Percentiles rank a stretch among this genome's conserved stretches.
phyloP scores from a whole-genome alignment of 1,284 basidiomycete species.

The Wallemia ichthyophaga region DNA sequence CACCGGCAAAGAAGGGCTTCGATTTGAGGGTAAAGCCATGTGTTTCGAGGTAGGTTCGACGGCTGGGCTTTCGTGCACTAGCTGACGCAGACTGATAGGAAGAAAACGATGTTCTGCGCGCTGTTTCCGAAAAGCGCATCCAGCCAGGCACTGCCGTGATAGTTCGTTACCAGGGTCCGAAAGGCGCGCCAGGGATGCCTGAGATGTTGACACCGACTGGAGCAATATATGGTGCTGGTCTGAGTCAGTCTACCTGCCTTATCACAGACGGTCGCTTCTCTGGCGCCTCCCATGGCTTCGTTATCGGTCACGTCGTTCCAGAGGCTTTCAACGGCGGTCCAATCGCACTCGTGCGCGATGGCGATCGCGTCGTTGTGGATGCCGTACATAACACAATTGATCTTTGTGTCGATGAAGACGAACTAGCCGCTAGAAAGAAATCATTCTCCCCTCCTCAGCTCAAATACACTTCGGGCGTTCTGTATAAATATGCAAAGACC shows the following conservation, averaged over 20 bases:
- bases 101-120: constrained; percentile 50
- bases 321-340: constrained; percentile 52
- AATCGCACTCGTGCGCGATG: constrained; percentile 76
- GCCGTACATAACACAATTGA: constrained; percentile 44
- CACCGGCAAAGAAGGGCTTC: constrained; percentile 76
- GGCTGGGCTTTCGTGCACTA: no score
- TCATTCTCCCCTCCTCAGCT: constrained; percentile 42
- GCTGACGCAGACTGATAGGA: no score
- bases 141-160: constrained; percentile 60
- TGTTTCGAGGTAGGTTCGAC: no score
- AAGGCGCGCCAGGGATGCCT: constrained; percentile 90
- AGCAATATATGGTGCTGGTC: constrained; percentile 70
- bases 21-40: constrained; percentile 33
- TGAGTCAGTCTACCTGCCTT: constrained; percentile 63
- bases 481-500: constrained; percentile 44
- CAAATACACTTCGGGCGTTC: constrained; percentile 36
- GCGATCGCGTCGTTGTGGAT: constrained; percentile 58
- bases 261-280: constrained; percentile 93
- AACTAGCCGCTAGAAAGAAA: constrained; percentile 34
- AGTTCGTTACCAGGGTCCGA: constrained; percentile 81
- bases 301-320: constrained; percentile 58
- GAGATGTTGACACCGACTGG: constrained; percentile 54
- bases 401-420: constrained; percentile 51
- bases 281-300: constrained; percentile 31
- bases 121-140: constrained; percentile 54